Evolutionary conservation across 257 asterid genomes (phyloP).

Genomic region (Solanum bukasovii): DNA sequence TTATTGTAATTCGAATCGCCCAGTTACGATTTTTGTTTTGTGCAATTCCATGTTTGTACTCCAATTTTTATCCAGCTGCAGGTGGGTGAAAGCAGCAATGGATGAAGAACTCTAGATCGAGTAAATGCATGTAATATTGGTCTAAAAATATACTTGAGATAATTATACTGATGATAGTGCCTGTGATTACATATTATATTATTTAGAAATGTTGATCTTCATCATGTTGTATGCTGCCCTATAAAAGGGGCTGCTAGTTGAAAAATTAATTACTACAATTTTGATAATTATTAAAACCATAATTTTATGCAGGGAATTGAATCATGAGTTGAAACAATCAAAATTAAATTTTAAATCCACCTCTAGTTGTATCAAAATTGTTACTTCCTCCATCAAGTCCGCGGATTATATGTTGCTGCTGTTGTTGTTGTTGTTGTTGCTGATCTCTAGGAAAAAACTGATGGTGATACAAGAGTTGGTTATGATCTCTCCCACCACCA

Average conservation of each 20-base stretch:
- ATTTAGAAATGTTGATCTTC: background rate
- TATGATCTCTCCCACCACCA: conserved; percentile 18
- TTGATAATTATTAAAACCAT: background rate
- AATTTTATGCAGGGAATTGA: background rate
- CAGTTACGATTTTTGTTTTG: background rate
- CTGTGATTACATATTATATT: background rate
- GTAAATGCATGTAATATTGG: background rate
- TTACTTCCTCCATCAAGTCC: conserved; percentile 10
- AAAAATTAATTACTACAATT: background rate
- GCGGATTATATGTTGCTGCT: conserved; percentile 1
- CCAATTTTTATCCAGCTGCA: background rate
- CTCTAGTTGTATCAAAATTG: background rate
- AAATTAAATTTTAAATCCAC: background rate
- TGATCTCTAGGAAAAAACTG: conserved; percentile 35
- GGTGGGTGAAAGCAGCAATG: background rate
- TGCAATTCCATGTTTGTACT: background rate
- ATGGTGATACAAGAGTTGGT: conserved; percentile 43
- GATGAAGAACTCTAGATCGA: background rate
- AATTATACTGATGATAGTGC: background rate
- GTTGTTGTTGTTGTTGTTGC: background rate
- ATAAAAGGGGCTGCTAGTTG: background rate
- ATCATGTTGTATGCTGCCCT: background rate
- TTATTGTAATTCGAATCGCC: background rate
- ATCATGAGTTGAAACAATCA: background rate
- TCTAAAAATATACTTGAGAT: background rate